Evolutionary conservation across 2,329 filamentous ascomycete genomes (phyloP), one percentile per base, ranked within the genome.

Genomic region (Sporothrix pseudoabietina): DNA sequence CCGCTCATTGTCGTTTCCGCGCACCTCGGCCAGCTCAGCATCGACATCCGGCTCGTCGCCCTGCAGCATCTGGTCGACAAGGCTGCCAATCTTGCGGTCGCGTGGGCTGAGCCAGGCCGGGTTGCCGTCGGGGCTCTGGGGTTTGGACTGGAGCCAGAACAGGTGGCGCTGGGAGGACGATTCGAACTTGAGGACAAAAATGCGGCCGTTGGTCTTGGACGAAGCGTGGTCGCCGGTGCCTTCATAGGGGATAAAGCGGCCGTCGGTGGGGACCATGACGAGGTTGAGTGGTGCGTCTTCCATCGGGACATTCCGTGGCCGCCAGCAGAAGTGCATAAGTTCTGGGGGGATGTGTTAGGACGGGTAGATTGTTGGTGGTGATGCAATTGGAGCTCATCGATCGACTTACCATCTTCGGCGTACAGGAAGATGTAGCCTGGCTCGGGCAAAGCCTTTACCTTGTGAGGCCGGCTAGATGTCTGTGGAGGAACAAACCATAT

Each of bases 271-370:
- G 71, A 99, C 91, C 93, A 98, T 98, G 78, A 98, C 89, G 52
- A 99, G 88, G 80, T 99, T 94, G 76, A 97, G 84, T 75, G 96
- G 92, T 73, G 94, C 91, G 75, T 92, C 88, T 76, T 92, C 88
- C 77, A 93, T 83, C 30, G 90, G 85, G 74, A 89, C 88, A 77
- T 86, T 87, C 77, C 96, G 91, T 79, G 93, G 90, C 77, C 94
- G 92, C 97, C 97, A 99, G 88, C 94, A 98, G 84, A 99, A 97
- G 85, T 98, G 94, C 75, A 97, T 87, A 75, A 99, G 88, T 71
- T 98, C 92, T 94, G 16, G 57, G 9, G 30, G 1, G 19, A 16
- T 26, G 26, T 35, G 71, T 72, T 59, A 72, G 71, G 9, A 10
- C 14, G 14, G 7, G 26, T 19, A 4, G 47, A 9, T n/a, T 10